These are phyloP conservation scores for Berberis thunbergii DNA, from an alignment of 164 flowering plant genomes.

Conservation along the genomic window DNA sequence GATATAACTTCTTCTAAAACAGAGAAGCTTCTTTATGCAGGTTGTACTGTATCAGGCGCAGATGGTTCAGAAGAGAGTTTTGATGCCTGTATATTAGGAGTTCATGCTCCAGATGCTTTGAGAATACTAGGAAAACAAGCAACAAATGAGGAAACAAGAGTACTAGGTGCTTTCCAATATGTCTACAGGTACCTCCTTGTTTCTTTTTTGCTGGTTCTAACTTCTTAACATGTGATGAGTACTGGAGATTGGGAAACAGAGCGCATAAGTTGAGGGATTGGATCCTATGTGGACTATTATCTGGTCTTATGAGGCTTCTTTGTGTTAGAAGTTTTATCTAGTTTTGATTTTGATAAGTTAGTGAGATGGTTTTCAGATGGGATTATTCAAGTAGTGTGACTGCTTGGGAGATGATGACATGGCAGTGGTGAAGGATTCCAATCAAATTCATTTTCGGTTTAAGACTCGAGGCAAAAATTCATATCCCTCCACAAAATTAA, in stretches of 20 bases:
- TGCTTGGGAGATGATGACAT: no score
- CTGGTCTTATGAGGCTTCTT: no score
- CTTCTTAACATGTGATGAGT: not conserved
- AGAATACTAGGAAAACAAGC: constrained; percentile 51
- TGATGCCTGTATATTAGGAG: constrained; percentile 56
- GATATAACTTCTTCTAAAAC: not conserved
- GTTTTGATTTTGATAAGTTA: not conserved
- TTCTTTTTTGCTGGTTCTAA: not conserved
- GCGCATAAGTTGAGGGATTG: no score
- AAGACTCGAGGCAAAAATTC: no score
- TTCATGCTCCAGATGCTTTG: constrained; percentile 79
- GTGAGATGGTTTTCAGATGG: not conserved
- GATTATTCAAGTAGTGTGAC: no score
- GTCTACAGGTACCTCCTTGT: constrained; percentile 47
- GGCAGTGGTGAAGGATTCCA: no score
- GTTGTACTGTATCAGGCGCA: constrained; percentile 38
- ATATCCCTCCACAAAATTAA: no score
- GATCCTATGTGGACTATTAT: no score
- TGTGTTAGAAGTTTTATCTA: not conserved
- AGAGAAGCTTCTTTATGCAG: constrained; percentile 23
- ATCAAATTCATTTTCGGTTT: no score
- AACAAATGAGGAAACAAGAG: constrained; percentile 59
- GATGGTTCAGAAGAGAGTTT: constrained; percentile 49
- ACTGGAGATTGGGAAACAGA: not conserved
- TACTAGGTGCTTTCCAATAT: constrained; percentile 90